Evolutionary conservation across 2,329 filamentous ascomycete species (phyloP).

Genomic region (Talaromyces sp.): DNA sequence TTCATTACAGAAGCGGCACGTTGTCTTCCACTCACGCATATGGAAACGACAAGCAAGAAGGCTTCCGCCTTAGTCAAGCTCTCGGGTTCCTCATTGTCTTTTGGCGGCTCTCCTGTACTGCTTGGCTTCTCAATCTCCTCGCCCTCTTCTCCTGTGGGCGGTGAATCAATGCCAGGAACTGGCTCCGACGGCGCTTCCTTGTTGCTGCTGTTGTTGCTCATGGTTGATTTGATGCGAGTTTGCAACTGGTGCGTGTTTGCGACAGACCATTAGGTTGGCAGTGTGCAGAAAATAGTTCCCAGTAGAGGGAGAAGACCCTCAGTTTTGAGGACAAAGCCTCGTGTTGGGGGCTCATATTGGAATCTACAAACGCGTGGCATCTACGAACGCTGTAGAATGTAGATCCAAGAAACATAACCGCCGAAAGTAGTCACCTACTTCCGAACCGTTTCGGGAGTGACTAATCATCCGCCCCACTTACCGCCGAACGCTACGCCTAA

Average conservation of each 20-base stretch:
- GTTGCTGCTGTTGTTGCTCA: background rate
- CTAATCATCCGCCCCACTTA: constrained; percentile 1
- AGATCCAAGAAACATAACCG: background rate
- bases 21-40: constrained; percentile 1
- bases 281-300: background rate
- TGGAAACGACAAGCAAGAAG: background rate
- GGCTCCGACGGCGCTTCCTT: background rate
- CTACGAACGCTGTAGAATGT: background rate
- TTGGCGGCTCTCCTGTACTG: background rate
- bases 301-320: background rate
- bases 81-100: background rate
- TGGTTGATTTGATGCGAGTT: background rate
- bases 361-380: background rate
- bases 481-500: background rate
- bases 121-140: background rate
- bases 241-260: background rate
- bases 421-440: background rate
- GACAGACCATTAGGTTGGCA: background rate
- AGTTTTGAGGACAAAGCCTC: background rate
- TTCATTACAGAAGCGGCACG: background rate
- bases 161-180: background rate
- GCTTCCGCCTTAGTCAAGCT: background rate
- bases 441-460: constrained; percentile 6
- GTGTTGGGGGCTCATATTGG: background rate
- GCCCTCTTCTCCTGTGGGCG: background rate